Evolutionary conservation across 2,329 filamentous ascomycete genomes (phyloP).

Genomic region (Calonectria honghensis): DNA sequence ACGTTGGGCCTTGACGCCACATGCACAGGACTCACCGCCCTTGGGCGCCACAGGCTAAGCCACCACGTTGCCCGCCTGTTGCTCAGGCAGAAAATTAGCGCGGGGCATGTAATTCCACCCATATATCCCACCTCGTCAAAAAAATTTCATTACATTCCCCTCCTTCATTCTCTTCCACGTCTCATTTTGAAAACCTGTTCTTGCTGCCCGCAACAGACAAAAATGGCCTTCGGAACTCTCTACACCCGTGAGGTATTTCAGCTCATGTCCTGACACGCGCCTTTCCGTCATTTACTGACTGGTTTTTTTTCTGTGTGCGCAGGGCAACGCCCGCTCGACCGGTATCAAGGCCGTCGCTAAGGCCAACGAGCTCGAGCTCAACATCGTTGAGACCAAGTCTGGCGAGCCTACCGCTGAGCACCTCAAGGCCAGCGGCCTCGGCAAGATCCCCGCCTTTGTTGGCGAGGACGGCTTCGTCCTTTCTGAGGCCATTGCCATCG

Average conservation of each 20-base stretch:
- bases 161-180: slow-evolving; percentile 44
- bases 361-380: slow-evolving; percentile 95
- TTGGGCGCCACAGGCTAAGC: slow-evolving; percentile 47
- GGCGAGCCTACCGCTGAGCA: slow-evolving; percentile 83
- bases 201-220: slow-evolving; percentile 65
- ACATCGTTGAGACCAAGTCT: slow-evolving; percentile 84
- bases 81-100: slow-evolving; percentile 56
- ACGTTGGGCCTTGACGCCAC: slow-evolving; percentile 39
- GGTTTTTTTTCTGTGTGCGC: slow-evolving; percentile 52
- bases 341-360: slow-evolving; percentile 95
- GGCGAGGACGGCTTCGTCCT: slow-evolving; percentile 93
- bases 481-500: slow-evolving; percentile 93
- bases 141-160: slow-evolving; percentile 59
- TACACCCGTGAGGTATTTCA: slow-evolving; percentile 86
- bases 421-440: slow-evolving; percentile 88
- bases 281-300: slow-evolving; percentile 59
- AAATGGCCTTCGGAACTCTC: slow-evolving; percentile 98
- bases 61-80: slow-evolving; percentile 44
- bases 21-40: slow-evolving; percentile 33
- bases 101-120: slow-evolving; percentile 59
- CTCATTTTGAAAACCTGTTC: slow-evolving; percentile 54
- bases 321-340: slow-evolving; percentile 94
- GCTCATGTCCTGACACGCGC: slow-evolving; percentile 47
- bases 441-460: slow-evolving; percentile 94
- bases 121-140: slow-evolving; percentile 52